These are phyloP conservation scores for Andrographis paniculata DNA, from an alignment of 305 asterid species.

Conservation along the genomic window DNA sequence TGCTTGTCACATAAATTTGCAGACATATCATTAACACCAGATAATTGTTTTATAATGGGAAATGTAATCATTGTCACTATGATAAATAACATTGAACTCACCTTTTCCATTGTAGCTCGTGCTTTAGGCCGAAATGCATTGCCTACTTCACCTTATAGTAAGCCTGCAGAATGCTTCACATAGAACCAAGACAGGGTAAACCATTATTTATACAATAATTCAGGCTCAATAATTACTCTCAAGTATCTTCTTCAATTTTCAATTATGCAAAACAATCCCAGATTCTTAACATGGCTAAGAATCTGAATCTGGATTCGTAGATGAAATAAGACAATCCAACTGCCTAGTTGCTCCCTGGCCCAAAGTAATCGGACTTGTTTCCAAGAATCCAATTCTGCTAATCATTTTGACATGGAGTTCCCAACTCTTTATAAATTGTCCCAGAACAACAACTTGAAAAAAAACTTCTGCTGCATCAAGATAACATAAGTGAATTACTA, in stretches of 20 bases:
- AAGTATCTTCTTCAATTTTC: background rate
- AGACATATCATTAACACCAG: conserved; percentile 12
- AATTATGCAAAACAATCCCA: background rate
- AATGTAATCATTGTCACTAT: conserved; percentile 3
- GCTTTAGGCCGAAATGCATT: conserved; percentile 16
- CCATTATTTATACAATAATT: background rate
- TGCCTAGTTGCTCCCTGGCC: conserved; percentile 4
- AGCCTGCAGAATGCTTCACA: background rate
- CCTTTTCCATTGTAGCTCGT: background rate
- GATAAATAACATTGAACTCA: background rate
- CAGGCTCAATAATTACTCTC: background rate
- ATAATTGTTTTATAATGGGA: conserved; percentile 4
- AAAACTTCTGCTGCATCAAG: conserved; percentile 13
- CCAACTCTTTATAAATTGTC: background rate
- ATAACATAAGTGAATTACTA: background rate
- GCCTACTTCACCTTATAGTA: background rate
- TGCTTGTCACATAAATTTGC: conserved; percentile 21
- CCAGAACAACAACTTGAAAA: conserved; percentile 15
- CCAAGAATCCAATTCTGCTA: conserved; percentile 5
- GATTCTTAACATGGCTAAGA: background rate
- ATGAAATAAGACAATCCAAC: background rate
- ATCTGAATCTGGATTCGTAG: conserved; percentile 4
- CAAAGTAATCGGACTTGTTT: background rate
- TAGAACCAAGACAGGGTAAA: background rate
- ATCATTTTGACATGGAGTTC: background rate